Evolutionary conservation across 495 filamentous ascomycete species (phyloP).

Genomic region (Staphylotrichum tortipilum): DNA sequence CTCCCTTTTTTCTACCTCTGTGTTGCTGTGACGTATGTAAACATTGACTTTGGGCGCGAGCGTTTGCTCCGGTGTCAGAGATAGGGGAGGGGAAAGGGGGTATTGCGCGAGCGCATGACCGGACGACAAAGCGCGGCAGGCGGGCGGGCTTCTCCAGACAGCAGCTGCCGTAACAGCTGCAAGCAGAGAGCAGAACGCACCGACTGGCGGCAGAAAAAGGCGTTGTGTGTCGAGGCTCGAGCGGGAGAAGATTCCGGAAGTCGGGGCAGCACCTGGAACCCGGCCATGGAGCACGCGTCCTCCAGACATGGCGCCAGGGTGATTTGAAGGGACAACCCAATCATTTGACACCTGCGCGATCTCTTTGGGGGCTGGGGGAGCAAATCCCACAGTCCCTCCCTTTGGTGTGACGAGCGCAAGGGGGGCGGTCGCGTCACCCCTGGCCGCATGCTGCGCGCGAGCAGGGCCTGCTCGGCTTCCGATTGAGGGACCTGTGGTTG

Average conservation of each 20-base stretch:
- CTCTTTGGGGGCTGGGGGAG: no score
- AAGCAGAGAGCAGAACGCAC: no score
- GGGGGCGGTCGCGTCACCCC: background rate
- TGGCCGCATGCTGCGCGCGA: slow-evolving; percentile 3
- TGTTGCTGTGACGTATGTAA: no score
- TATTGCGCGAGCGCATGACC: no score
- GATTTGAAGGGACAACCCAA: slow-evolving; percentile 16
- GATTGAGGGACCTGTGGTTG: slow-evolving; percentile 4
- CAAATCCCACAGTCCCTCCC: slow-evolving; percentile 8
- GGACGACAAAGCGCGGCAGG: no score
- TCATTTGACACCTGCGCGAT: no score
- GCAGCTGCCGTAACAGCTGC: no score
- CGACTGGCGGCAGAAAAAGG: background rate
- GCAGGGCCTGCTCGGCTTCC: slow-evolving; percentile 7
- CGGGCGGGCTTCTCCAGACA: no score
- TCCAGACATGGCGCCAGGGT: background rate
- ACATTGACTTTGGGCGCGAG: no score
- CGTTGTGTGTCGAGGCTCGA: background rate
- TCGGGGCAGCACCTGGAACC: slow-evolving; percentile 1
- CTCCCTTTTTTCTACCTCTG: no score
- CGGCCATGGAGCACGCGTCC: background rate
- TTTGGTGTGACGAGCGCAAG: slow-evolving; percentile 16
- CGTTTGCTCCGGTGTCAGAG: no score
- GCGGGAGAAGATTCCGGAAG: slow-evolving; percentile 24
- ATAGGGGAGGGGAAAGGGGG: no score